Evolutionary conservation across 805 yeast species (phyloP).

Genomic region (Hagleromyces aurorensis): DNA sequence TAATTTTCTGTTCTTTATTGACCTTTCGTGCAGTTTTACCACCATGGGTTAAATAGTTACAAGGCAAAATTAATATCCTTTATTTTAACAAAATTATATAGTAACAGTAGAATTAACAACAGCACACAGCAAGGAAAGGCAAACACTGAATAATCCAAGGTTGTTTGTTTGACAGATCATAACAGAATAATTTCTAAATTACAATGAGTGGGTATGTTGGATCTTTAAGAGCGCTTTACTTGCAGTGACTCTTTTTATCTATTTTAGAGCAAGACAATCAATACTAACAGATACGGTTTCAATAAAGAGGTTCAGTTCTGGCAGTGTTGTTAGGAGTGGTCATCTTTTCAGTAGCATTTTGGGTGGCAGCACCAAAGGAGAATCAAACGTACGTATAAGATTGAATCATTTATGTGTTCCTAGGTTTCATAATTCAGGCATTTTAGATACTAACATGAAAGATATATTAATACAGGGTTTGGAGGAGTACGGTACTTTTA

Average conservation of each 20-base stretch:
- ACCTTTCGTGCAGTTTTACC: not conserved
- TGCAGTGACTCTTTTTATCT: not conserved
- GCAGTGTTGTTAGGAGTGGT: slow-evolving; percentile 52
- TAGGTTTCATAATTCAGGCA: no score
- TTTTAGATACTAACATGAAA: slow-evolving; percentile 1
- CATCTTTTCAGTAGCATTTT: slow-evolving; percentile 54
- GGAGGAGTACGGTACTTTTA: slow-evolving; percentile 66
- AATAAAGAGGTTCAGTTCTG: slow-evolving; percentile 58
- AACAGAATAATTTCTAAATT: no score
- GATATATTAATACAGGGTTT: slow-evolving; percentile 34
- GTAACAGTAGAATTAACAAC: no score
- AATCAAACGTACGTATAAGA: slow-evolving; percentile 52
- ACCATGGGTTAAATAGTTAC: not conserved
- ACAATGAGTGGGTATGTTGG: slow-evolving; percentile 15
- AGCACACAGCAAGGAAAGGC: no score
- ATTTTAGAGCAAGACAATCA: not conserved
- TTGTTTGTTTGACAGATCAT: no score
- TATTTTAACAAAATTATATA: no score
- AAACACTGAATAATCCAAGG: no score
- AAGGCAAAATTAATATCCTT: not conserved
- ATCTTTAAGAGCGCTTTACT: not conserved
- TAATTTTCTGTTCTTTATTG: slow-evolving; percentile 1
- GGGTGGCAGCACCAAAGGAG: slow-evolving; percentile 81
- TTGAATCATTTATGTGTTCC: no score
- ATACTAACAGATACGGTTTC: slow-evolving; percentile 7